These are phyloP conservation scores for Echites panduratus DNA, from an alignment of 257 asterid genomes.

Conservation along the genomic window DNA sequence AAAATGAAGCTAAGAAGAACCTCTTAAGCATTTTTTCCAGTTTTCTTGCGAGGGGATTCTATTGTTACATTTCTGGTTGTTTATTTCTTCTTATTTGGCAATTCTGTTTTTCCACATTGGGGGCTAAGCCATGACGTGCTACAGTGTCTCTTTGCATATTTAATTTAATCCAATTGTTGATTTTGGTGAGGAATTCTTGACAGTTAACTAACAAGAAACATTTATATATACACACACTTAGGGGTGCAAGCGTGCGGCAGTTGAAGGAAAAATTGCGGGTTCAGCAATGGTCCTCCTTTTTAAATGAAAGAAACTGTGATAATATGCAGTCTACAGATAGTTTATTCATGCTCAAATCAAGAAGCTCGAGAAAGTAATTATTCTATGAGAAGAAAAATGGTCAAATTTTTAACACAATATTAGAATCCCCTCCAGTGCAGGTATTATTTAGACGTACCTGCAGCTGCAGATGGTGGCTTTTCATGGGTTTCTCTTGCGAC, in stretches of 20 bases:
- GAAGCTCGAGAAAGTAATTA: conserved; percentile 18
- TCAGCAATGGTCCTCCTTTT: conserved; percentile 1
- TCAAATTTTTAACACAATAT: neutral
- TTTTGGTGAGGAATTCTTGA: neutral
- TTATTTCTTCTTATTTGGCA: neutral
- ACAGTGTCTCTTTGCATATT: neutral
- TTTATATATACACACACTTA: neutral
- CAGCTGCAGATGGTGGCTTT: conserved; percentile 31
- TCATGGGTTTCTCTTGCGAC: conserved; percentile 42
- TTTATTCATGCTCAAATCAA: conserved; percentile 1
- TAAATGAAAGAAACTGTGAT: neutral
- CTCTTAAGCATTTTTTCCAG: neutral
- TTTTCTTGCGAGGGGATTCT: neutral
- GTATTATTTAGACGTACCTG: conserved; percentile 41
- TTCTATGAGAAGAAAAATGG: neutral
- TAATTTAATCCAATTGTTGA: neutral
- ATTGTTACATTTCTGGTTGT: neutral
- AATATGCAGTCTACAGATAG: neutral
- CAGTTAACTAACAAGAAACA: neutral
- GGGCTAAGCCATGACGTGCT: neutral
- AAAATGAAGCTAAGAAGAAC: neutral
- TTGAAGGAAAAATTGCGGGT: conserved; percentile 2
- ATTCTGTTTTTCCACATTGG: neutral
- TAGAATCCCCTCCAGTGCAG: neutral
- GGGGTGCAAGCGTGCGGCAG: neutral